Evolutionary conservation across 2,329 filamentous ascomycete species (phyloP).

Genomic region (Trichocomaceae sp.): DNA sequence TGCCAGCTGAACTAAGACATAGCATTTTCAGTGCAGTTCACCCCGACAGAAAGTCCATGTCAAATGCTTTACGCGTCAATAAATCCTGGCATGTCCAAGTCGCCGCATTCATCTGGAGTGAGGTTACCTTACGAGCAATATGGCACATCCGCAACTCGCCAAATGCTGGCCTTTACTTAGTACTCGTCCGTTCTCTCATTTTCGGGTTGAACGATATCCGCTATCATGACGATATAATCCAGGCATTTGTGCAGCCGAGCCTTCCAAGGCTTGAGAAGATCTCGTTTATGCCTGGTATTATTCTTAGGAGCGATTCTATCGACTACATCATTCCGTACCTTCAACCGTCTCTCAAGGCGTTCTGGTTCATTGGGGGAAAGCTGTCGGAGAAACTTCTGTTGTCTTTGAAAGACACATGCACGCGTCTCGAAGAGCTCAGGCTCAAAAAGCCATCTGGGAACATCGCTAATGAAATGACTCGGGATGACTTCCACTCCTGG

Average conservation of each 20-base stretch:
- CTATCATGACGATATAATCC: not conserved
- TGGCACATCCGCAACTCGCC: not conserved
- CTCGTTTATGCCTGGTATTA: not conserved
- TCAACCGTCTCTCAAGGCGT: not conserved
- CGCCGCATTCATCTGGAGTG: not conserved
- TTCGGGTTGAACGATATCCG: conserved; percentile 1
- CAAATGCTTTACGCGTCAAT: not conserved
- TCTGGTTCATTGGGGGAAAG: not conserved
- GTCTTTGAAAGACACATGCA: not conserved
- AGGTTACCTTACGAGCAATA: not conserved
- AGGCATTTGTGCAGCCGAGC: not conserved
- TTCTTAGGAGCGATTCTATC: not conserved
- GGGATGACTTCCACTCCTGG: not conserved
- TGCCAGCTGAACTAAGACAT: conserved; percentile 1
- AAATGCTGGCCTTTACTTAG: not conserved
- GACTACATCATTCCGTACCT: conserved; percentile 3
- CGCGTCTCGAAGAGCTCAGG: not conserved
- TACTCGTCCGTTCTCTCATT: not conserved
- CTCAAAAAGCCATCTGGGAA: not conserved
- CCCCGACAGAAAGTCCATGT: not conserved
- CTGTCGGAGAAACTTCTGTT: not conserved
- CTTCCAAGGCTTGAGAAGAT: not conserved
- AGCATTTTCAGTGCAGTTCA: not conserved
- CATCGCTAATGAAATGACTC: not conserved
- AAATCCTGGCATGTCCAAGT: not conserved